phyloP scores from a whole-genome alignment of 805 yeast species.

The Candida alai region DNA sequence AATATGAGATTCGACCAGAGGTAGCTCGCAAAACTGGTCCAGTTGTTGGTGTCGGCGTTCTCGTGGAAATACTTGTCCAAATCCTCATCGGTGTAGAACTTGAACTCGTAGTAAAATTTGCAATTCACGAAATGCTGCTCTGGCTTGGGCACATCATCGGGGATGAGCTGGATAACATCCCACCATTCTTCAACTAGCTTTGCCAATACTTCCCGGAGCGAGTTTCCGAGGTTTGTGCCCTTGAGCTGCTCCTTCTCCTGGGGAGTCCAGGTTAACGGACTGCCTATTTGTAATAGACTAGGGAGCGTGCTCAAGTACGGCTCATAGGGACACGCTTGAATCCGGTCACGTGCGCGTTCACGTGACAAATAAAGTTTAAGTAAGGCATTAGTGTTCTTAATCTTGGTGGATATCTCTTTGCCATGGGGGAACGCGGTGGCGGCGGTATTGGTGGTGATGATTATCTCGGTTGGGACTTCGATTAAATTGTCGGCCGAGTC shows the following conservation, averaged over 20 bases:
- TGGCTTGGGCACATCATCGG: slow-evolving; percentile 28
- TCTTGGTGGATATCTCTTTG: slow-evolving; percentile 10
- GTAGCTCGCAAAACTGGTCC: slow-evolving; percentile 67
- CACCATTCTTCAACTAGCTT: slow-evolving; percentile 62
- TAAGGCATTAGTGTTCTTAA: slow-evolving; percentile 25
- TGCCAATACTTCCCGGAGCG: slow-evolving; percentile 45
- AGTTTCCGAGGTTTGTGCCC: slow-evolving; percentile 68
- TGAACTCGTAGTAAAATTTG: slow-evolving; percentile 42
- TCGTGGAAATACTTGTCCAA: slow-evolving; percentile 24
- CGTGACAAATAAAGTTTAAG: slow-evolving; percentile 33
- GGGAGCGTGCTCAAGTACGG: slow-evolving; percentile 34
- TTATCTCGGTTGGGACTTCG: slow-evolving; percentile 7
- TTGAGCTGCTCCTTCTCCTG: slow-evolving; percentile 48
- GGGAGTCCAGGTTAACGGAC: slow-evolving; percentile 66
- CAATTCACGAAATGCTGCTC: slow-evolving; percentile 33
- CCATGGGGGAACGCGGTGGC: slow-evolving; percentile 15
- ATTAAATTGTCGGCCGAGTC: not conserved
- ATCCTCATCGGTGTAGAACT: slow-evolving; percentile 36
- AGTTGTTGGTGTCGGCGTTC: slow-evolving; percentile 28
- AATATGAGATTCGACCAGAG: slow-evolving; percentile 73
- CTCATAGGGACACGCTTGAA: slow-evolving; percentile 19
- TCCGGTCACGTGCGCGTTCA: slow-evolving; percentile 17
- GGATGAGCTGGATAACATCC: slow-evolving; percentile 28
- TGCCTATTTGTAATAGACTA: slow-evolving; percentile 38
- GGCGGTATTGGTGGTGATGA: slow-evolving; percentile 23